Conservation (phyloP, 2,329 filamentous ascomycete genomes). For the Colletotrichum sp. region DNA sequence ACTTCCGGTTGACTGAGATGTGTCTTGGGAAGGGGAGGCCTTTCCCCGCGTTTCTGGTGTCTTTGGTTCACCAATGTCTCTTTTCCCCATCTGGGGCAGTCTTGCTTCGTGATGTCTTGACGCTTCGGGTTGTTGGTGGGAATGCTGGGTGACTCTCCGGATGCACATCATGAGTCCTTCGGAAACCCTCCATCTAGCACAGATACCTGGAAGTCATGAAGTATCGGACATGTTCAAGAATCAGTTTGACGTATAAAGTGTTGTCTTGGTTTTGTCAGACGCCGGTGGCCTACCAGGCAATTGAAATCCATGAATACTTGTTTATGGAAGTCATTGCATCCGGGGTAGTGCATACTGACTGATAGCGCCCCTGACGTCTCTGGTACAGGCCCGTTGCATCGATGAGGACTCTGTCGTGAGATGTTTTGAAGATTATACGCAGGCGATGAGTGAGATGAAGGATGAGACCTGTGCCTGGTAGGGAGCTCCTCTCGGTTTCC, state of each 20-base stretch:
- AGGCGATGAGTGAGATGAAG: neutral
- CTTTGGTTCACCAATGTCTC: neutral
- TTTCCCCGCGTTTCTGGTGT: neutral
- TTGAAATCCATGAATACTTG: neutral
- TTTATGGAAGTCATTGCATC: neutral
- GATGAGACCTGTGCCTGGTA: neutral
- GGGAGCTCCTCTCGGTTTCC: neutral
- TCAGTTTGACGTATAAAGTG: neutral
- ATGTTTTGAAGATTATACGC: neutral
- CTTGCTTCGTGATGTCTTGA: neutral
- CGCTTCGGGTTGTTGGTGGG: neutral
- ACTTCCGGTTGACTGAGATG: neutral
- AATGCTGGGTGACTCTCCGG: neutral
- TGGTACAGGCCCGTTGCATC: fast-evolving
- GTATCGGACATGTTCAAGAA: neutral
- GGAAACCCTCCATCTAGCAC: fast-evolving
- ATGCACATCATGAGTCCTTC: neutral
- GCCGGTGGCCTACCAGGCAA: fast-evolving
- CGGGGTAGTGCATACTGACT: fast-evolving
- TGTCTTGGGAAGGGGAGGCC: neutral
- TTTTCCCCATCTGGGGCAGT: neutral
- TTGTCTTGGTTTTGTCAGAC: neutral
- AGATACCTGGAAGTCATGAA: neutral
- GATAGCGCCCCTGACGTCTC: neutral
- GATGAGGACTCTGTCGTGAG: neutral